phyloP scores from a whole-genome alignment of 1,284 basidiomycete species.

The Trichosporon faecale region DNA sequence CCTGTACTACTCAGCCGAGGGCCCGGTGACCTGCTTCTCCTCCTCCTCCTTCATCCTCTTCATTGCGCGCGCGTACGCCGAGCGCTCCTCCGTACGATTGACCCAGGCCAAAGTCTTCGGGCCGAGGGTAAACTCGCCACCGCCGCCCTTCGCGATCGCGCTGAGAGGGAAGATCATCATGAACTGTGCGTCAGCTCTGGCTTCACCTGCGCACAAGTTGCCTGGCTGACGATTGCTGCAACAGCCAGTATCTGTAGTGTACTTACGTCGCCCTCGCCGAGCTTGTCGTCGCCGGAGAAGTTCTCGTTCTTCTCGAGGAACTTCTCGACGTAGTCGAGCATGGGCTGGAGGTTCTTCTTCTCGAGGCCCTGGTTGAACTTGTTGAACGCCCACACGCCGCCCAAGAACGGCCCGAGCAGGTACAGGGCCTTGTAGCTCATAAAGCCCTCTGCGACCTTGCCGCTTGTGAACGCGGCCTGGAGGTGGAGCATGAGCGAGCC shows the following conservation, averaged over 20 bases:
- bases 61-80: conserved; percentile 16
- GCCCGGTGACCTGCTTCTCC: neutral
- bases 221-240: no score
- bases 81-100: conserved; percentile 13
- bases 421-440: conserved; percentile 2
- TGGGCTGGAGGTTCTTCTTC: conserved; percentile 17
- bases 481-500: conserved; percentile 41
- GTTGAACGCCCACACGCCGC: neutral
- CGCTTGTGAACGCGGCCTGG: conserved; percentile 19
- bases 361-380: neutral
- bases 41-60: conserved; percentile 19
- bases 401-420: conserved; percentile 9
- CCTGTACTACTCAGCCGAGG: neutral
- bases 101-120: conserved; percentile 18
- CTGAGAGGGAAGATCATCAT: conserved; percentile 21
- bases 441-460: conserved; percentile 2
- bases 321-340: conserved; percentile 32
- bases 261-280: conserved; percentile 45
- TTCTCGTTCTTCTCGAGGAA: conserved; percentile 29
- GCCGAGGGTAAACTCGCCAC: conserved; percentile 9
- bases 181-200: conserved; percentile 15
- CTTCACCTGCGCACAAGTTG: no score
- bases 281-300: conserved; percentile 39
- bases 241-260: no score
- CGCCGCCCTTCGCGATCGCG: conserved; percentile 3